phyloP scores from a whole-genome alignment of 2,329 filamentous ascomycete genomes.

The Paracamarosporium sp. region DNA sequence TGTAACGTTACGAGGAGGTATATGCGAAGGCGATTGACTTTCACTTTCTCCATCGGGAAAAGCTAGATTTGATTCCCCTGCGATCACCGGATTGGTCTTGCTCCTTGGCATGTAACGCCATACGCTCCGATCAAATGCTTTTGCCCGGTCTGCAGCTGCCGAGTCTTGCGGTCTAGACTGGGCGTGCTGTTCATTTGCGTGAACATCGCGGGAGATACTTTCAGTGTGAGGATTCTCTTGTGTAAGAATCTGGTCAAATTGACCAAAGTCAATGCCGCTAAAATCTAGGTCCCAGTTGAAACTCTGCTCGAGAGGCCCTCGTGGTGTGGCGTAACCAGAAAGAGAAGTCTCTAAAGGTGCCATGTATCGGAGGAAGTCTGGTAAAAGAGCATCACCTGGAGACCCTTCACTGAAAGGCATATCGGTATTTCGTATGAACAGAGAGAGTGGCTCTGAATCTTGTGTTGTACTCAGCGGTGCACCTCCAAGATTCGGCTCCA shows the following conservation, averaged over 20 bases:
- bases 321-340: conserved; percentile 51
- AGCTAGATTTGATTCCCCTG: conserved; percentile 48
- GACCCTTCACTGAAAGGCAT: conserved; percentile 15
- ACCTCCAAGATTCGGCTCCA: neutral
- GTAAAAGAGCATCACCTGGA: conserved; percentile 26
- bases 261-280: conserved; percentile 53
- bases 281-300: conserved; percentile 55
- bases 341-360: conserved; percentile 33
- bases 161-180: conserved; percentile 13
- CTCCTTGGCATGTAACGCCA: conserved; percentile 53
- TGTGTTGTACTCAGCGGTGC: neutral
- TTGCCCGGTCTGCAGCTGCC: conserved; percentile 28
- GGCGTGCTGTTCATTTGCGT: conserved; percentile 19
- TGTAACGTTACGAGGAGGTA: conserved; percentile 46
- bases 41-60: conserved; percentile 45
- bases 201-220: conserved; percentile 30
- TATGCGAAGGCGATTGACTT: conserved; percentile 37
- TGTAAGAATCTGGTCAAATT: conserved; percentile 55
- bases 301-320: conserved; percentile 53
- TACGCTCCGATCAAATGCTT: conserved; percentile 51
- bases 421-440: neutral
- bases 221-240: conserved; percentile 26
- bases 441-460: neutral
- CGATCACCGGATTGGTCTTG: conserved; percentile 29
- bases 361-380: conserved; percentile 40